Base-by-base conservation (phyloP, 352 stramenopile genomes). In the Pythium pyrilobum region DNA sequence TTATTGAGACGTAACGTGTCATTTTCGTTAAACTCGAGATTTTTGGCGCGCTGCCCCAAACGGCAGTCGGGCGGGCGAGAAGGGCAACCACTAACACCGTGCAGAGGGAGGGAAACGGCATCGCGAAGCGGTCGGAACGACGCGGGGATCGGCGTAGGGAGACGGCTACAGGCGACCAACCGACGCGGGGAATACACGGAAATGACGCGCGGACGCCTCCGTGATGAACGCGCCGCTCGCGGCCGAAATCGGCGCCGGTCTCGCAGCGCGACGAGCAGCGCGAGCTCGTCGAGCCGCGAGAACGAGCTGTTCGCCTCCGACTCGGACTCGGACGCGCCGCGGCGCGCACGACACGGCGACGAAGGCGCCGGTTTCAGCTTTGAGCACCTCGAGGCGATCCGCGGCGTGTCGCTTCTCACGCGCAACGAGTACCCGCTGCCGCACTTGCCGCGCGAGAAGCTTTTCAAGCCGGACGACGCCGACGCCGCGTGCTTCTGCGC, bases 381-480 rank as follows among this genome's bases (percentile, higher is more conserved):
- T 42, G 77, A 88, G 57, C 77, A 90, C 52, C 50, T 90, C 9
- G 72, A 88, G 55, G 80, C 80, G 37, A 56, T 90, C 12, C 80
- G 80, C 24, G 58, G 78, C 63, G 75, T 90, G 32, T 28, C 71
- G 43, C 64, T 90, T 41, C 75, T 90, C 51, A 61, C 57, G 34
- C 66, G 68, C 29, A 90, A 90, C 65, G 80, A 90, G 57, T 90
- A 91, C 32, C 81, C 81, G 37, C 57, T 89, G n/a, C 27, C 57
- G 32, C 74, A 87, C 27, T 47, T 91, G 33, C 46, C 67, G 29
- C 61, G 67, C 24, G 49, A 70, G 18, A 69, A 72, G 25, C 52
- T 67, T 6, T 53, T 52, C 29, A 60, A 69, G n/a, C 31, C 48
- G 27, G 72, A 82, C 20, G 69, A 81, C 25, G 71, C 71, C 5